These are phyloP conservation scores for Nemania serpens DNA, from an alignment of 2,329 filamentous ascomycete species.

Conservation along the genomic window DNA sequence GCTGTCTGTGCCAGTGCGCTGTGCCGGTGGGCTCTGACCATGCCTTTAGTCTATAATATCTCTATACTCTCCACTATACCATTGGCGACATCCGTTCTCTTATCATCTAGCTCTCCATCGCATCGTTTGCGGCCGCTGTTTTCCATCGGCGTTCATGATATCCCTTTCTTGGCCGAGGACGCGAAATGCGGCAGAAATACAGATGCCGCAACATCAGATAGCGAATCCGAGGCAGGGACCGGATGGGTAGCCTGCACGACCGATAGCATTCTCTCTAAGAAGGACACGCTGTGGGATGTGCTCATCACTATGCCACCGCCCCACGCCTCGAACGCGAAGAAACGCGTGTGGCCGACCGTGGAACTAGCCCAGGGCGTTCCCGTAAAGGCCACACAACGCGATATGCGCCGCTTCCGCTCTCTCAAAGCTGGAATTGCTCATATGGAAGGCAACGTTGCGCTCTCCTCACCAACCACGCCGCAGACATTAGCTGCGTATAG, in stretches of 20 bases:
- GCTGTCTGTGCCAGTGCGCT: neutral
- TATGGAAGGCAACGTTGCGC: slow-evolving; percentile 39
- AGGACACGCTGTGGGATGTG: slow-evolving; percentile 86
- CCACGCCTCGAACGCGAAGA: slow-evolving; percentile 60
- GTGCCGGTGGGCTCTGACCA: slow-evolving; percentile 33
- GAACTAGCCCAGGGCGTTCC: slow-evolving; percentile 66
- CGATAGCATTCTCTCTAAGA: slow-evolving; percentile 87
- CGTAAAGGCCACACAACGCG: slow-evolving; percentile 86
- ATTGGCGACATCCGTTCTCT: slow-evolving; percentile 68
- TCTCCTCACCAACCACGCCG: slow-evolving; percentile 32
- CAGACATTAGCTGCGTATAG: slow-evolving; percentile 24
- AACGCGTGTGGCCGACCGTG: slow-evolving; percentile 76
- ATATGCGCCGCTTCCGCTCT: slow-evolving; percentile 77
- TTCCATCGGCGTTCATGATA: slow-evolving; percentile 90
- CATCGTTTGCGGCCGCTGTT: slow-evolving; percentile 83
- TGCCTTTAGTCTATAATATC: slow-evolving; percentile 79
- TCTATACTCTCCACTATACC: slow-evolving; percentile 93
- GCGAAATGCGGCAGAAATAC: slow-evolving; percentile 51
- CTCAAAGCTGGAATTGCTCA: slow-evolving; percentile 67
- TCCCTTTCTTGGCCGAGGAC: slow-evolving; percentile 73
- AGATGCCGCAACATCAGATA: slow-evolving; percentile 34
- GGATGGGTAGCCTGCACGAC: slow-evolving; percentile 97
- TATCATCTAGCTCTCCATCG: slow-evolving; percentile 65
- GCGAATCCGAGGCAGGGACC: slow-evolving; percentile 54
- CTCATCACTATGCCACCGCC: slow-evolving; percentile 79